A percentile compares a stretch with the other conserved stretches of the same genome.
These are phyloP conservation scores for Scheffersomyces segobiensis DNA, from an alignment of 1,139 yeast species.

Conservation along the genomic window DNA sequence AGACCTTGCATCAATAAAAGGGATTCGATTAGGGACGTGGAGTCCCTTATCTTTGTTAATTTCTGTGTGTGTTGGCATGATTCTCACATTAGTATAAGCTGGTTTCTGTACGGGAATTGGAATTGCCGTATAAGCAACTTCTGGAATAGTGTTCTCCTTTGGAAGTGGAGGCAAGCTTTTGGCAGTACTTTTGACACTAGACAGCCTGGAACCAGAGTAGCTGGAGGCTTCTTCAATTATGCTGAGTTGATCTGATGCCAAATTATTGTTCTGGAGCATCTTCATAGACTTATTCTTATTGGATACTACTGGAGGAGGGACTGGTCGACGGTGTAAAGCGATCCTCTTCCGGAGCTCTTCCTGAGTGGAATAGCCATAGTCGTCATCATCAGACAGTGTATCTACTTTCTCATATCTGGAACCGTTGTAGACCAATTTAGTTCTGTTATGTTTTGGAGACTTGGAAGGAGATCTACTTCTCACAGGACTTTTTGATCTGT, in stretches of 20 bases:
- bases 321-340: conserved; percentile 17
- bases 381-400: conserved; percentile 28
- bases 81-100: conserved; percentile 5
- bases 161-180: conserved; percentile 14
- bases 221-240: conserved; percentile 44
- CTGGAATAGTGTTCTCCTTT: background rate
- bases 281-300: conserved; percentile 14
- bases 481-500: conserved; percentile 4
- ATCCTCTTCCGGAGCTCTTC: conserved; percentile 5
- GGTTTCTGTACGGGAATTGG: conserved; percentile 2
- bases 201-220: conserved; percentile 25
- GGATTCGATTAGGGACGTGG: background rate
- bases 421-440: conserved; percentile 39
- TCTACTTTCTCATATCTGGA: conserved; percentile 38
- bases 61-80: background rate
- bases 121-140: background rate
- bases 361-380: conserved; percentile 6
- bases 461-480: conserved; percentile 9
- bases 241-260: conserved; percentile 38
- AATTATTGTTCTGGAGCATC: conserved; percentile 15
- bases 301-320: conserved; percentile 14
- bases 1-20: background rate
- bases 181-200: conserved; percentile 21
- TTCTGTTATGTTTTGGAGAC: conserved; percentile 16
- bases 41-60: background rate